Evolutionary conservation across 163 green algal species (phyloP).

Genomic region (Chlamydomonas reinhardtii): DNA sequence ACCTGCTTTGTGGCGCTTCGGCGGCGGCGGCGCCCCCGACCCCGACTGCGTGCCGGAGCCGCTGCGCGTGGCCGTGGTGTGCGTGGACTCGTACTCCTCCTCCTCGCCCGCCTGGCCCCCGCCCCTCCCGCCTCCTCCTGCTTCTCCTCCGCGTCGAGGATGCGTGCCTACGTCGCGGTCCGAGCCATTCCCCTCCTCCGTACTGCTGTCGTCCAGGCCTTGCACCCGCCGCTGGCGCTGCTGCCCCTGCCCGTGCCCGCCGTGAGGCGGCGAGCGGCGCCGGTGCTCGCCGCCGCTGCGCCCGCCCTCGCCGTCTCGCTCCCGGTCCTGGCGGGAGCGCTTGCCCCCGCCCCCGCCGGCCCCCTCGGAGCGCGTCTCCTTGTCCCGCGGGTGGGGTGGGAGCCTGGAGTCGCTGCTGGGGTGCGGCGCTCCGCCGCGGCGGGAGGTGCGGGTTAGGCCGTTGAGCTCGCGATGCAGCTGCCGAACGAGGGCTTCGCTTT

Average conservation of each 20-base stretch:
- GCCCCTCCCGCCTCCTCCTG: background rate
- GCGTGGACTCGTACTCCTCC: background rate
- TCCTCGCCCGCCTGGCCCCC: background rate
- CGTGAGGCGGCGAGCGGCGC: too few species aligned
- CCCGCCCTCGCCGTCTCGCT: background rate
- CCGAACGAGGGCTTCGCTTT: conserved; percentile 26
- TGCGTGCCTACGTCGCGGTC: background rate
- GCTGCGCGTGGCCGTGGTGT: background rate
- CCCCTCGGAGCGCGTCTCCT: conserved; percentile 37
- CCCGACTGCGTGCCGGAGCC: background rate
- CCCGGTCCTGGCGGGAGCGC: conserved; percentile 5
- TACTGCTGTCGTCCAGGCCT: conserved; percentile 17
- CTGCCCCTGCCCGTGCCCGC: background rate
- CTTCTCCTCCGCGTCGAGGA: background rate
- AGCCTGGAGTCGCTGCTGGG: background rate
- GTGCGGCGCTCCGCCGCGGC: conserved; percentile 3
- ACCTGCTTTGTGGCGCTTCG: conserved; percentile 41
- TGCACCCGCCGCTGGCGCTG: conserved; percentile 18
- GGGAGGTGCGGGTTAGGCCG: conserved; percentile 54
- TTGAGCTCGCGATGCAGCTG: conserved; percentile 55
- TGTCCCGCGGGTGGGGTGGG: conserved; percentile 14
- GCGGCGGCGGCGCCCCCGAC: background rate
- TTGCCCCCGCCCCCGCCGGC: background rate
- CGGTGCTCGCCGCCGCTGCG: background rate
- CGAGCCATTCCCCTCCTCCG: background rate